These are phyloP conservation scores for Leccinum ambiguum DNA, from an alignment of 1,284 basidiomycete species.

Conservation along the genomic window DNA sequence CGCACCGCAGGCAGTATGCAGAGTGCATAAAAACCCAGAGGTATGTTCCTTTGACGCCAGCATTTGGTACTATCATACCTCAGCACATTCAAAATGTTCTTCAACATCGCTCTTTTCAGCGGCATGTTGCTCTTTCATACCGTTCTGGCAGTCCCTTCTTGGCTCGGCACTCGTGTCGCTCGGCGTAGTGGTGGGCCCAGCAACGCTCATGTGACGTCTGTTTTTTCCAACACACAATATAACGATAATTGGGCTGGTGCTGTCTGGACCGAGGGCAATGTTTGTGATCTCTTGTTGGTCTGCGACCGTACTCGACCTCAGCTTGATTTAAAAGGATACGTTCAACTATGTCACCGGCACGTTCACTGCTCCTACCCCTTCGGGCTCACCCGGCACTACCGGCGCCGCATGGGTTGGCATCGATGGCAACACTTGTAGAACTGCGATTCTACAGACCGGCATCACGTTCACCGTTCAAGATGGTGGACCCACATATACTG, in stretches of 20 bases:
- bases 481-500: constrained; percentile 7
- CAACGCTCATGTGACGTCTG: background rate
- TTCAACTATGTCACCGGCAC: constrained; percentile 11
- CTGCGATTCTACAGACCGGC: constrained; percentile 9
- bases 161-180: background rate
- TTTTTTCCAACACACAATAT: background rate
- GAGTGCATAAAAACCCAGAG: constrained; percentile 4
- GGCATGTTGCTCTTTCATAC: constrained; percentile 3
- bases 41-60: background rate
- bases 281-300: constrained; percentile 6
- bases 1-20: background rate
- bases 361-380: constrained; percentile 11
- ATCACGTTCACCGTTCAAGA: constrained; percentile 2
- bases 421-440: constrained; percentile 11
- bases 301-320: background rate
- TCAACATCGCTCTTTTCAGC: background rate
- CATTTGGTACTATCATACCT: background rate
- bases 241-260: constrained; percentile 15
- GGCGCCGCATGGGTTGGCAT: constrained; percentile 14
- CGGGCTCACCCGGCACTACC: constrained; percentile 1
- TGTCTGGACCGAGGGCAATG: background rate
- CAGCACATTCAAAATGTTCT: constrained; percentile 9
- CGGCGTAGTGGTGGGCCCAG: background rate
- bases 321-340: constrained; percentile 10
- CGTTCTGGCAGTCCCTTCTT: constrained; percentile 11